These are phyloP conservation scores for Prunus mume DNA, from an alignment of 306 rosid species.

Conservation along the genomic window DNA sequence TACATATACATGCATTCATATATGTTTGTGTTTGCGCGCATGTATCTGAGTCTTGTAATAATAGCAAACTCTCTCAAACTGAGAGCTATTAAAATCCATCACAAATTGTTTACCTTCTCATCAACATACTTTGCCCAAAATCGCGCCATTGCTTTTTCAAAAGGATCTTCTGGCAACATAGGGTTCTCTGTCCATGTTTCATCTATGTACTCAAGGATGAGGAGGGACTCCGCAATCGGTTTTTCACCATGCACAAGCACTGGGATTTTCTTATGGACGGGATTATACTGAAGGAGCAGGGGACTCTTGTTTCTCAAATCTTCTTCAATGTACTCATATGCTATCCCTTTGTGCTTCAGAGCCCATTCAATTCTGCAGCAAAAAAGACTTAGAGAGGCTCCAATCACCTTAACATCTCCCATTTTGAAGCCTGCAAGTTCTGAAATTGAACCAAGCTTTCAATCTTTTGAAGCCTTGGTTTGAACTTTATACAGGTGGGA, in stretches of 20 bases:
- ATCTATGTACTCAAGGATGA: slow-evolving; percentile 55
- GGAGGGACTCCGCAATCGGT: slow-evolving; percentile 46
- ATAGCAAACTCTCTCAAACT: neutral
- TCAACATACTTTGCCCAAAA: slow-evolving; percentile 25
- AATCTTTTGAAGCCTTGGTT: slow-evolving; percentile 1
- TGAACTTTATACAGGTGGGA: neutral
- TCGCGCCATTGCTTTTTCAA: slow-evolving; percentile 8
- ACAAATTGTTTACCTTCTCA: slow-evolving; percentile 22
- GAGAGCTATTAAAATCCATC: neutral
- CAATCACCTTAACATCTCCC: slow-evolving; percentile 30
- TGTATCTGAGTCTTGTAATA: neutral
- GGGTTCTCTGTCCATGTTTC: slow-evolving; percentile 44
- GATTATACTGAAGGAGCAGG: slow-evolving; percentile 48
- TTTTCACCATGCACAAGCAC: slow-evolving; percentile 49
- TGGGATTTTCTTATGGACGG: slow-evolving; percentile 54
- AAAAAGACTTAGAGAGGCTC: slow-evolving; percentile 17
- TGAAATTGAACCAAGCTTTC: neutral
- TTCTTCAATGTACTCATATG: slow-evolving; percentile 40
- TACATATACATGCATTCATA: neutral
- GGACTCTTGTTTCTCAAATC: slow-evolving; percentile 43
- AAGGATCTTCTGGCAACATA: slow-evolving; percentile 26
- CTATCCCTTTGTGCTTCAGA: slow-evolving; percentile 44
- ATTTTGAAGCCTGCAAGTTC: neutral
- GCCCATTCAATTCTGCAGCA: slow-evolving; percentile 39
- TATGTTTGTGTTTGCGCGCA: neutral